These are phyloP conservation scores for Fragaria nilgerrensis DNA, from an alignment of 306 rosid species.

Conservation along the genomic window DNA sequence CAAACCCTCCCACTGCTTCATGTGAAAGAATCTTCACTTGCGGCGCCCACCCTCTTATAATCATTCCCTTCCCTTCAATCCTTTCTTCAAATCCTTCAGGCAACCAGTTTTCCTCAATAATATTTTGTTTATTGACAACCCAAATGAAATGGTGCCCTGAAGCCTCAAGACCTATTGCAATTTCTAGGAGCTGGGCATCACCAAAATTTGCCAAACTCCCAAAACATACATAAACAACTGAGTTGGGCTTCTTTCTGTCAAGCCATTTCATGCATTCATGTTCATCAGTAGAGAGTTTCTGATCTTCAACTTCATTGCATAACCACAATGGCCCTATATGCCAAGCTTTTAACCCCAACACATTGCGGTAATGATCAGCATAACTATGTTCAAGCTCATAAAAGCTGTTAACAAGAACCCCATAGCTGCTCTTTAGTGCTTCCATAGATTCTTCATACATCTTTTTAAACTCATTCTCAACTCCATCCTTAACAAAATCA, in stretches of 20 bases:
- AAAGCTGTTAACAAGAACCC: conserved; percentile 50
- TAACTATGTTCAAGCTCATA: conserved; percentile 52
- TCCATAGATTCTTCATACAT: conserved; percentile 7
- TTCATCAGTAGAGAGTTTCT: conserved; percentile 29
- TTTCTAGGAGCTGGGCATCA: conserved; percentile 47
- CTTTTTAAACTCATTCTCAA: conserved; percentile 2
- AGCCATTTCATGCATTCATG: conserved; percentile 30
- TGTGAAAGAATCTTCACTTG: conserved; percentile 36
- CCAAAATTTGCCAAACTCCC: conserved; percentile 31
- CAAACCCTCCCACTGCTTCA: conserved; percentile 32
- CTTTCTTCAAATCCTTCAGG: conserved; percentile 36
- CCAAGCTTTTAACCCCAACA: conserved; percentile 37
- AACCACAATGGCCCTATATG: conserved; percentile 59
- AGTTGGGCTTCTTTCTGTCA: conserved; percentile 23
- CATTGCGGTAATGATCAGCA: conserved; percentile 30
- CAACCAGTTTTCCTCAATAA: conserved; percentile 18
- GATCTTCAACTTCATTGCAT: conserved; percentile 5
- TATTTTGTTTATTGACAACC: conserved; percentile 27
- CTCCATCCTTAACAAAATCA: background rate
- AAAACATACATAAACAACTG: conserved; percentile 52
- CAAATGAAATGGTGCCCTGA: conserved; percentile 33
- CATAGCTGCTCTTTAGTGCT: conserved; percentile 37
- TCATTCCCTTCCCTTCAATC: conserved; percentile 27
- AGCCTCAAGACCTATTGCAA: conserved; percentile 35
- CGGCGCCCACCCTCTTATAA: conserved; percentile 39